These are phyloP conservation scores for Mycena venus DNA, from an alignment of 768 basidiomycete species.

Conservation along the genomic window DNA sequence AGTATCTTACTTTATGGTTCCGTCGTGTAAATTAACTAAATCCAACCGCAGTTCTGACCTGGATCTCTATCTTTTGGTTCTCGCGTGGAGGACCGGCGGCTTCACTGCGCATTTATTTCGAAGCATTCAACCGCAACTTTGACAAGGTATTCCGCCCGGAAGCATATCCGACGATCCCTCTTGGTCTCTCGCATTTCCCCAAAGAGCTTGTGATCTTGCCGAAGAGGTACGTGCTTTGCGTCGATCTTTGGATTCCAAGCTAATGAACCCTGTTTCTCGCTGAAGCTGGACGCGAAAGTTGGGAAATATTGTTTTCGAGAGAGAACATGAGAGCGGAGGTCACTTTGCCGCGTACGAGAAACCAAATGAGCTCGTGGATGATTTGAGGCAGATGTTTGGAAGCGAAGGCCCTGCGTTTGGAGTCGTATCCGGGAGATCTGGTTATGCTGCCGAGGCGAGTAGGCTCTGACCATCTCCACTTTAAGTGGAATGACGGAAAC, in stretches of 20 bases:
- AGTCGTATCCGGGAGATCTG: constrained; percentile 3
- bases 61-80: constrained; percentile 16
- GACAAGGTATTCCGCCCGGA: neutral
- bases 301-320: constrained; percentile 14
- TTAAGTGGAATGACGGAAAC: neutral
- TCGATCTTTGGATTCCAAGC: neutral
- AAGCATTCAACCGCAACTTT: neutral
- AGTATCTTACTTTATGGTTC: neutral
- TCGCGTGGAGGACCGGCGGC: constrained; percentile 15
- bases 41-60: neutral
- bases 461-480: neutral
- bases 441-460: neutral
- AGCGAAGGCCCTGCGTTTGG: constrained; percentile 5
- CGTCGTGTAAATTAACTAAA: neutral
- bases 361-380: constrained; percentile 8
- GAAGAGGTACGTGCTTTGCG: neutral
- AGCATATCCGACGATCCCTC: neutral
- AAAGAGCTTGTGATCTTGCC: neutral
- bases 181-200: constrained; percentile 6
- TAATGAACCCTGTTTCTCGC: neutral
- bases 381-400: constrained; percentile 20
- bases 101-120: constrained; percentile 14
- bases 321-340: constrained; percentile 12
- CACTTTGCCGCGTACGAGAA: constrained; percentile 23
- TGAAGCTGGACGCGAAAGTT: neutral